Base-by-base conservation (phyloP, 352 stramenopile genomes). In the Globisporangium orthogonon region DNA sequence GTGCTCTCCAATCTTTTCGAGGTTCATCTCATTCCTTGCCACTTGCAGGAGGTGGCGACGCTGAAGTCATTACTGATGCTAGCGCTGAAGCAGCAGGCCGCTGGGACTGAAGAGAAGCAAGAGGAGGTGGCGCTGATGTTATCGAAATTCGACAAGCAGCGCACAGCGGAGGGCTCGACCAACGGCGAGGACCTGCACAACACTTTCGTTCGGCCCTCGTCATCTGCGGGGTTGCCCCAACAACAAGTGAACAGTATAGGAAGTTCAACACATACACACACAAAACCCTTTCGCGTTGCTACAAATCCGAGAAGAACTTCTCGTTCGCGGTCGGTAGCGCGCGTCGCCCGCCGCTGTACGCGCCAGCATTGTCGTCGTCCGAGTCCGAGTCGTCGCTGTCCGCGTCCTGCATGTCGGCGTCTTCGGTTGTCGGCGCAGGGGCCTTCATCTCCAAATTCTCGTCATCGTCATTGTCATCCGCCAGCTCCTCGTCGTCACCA, bases 221-320 rank as follows among this genome's bases (percentile, higher is more conserved):
- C n/a, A n/a, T n/a, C n/a, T n/a, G n/a, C n/a, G n/a, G n/a, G n/a
- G n/a, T n/a, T n/a, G n/a, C n/a, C n/a, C n/a, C n/a, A n/a, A n/a
- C n/a, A n/a, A n/a, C 9, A 37, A 37, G 33, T 7, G 33, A 5
- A 37, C 33, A 7, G 33, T 5, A 37, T 37, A 5, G 14, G 40
- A 45, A 18, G 40, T 17, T 4, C 17, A 17, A 4, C 47, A n/a
- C 28, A 13, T 41, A 51, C 9, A 31, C 41, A 56, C 31, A 53
- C 15, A 31, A 50, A 50, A 10, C 15, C n/a, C 23, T 29, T 50
- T 58, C 28, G 51, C 43, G 47, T 40, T 39, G 29, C 43, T 83
- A 94, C 65, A 94, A 70, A 57, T 94, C 84, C 29, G 84, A 91
- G 57, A 92, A 94, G 60, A 94, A 94, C 40, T 71, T 73, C 63